Evolutionary conservation across 345 rosid genomes (phyloP).

Genomic region (Corchorus capsularis): DNA sequence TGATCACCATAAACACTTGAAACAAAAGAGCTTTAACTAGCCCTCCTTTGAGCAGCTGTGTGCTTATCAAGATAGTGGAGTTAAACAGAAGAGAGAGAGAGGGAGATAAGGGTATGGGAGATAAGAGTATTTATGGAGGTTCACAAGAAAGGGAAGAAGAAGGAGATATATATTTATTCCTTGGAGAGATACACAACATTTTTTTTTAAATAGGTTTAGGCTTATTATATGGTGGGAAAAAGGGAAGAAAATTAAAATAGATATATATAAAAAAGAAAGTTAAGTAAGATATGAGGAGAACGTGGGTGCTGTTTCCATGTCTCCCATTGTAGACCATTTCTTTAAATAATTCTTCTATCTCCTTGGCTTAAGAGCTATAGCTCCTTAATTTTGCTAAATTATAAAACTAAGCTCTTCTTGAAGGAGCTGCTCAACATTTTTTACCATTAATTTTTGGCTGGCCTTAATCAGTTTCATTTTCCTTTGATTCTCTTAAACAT

Average conservation of each 20-base stretch:
- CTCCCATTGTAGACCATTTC: conserved; percentile 50
- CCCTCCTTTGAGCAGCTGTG: conserved; percentile 19
- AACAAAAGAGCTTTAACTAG: not conserved
- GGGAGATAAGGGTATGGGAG: conserved; percentile 32
- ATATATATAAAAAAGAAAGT: conserved; percentile 19
- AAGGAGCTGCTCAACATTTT: conserved; percentile 29
- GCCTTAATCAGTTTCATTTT: not conserved
- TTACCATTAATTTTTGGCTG: not conserved
- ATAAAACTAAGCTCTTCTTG: conserved; percentile 41
- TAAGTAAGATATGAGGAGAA: conserved; percentile 57
- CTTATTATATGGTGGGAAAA: conserved; percentile 21
- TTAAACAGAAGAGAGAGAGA: conserved; percentile 25
- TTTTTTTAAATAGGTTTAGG: conserved; percentile 32
- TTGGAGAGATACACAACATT: conserved; percentile 41
- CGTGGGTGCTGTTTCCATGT: conserved; percentile 92
- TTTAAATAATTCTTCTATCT: conserved; percentile 50
- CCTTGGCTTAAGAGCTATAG: conserved; percentile 72
- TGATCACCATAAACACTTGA: conserved; percentile 40
- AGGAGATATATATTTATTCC: conserved; percentile 51
- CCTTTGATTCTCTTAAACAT: not conserved
- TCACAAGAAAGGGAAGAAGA: conserved; percentile 44
- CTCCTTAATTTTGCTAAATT: conserved; percentile 19
- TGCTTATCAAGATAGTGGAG: conserved; percentile 30
- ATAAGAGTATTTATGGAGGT: conserved; percentile 65
- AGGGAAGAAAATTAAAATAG: conserved; percentile 19